Percentiles rank a stretch among this genome's conserved stretches.
These are phyloP conservation scores for Cornus kousa DNA, from an alignment of 148 eudicot genomes.

Conservation along the genomic window DNA sequence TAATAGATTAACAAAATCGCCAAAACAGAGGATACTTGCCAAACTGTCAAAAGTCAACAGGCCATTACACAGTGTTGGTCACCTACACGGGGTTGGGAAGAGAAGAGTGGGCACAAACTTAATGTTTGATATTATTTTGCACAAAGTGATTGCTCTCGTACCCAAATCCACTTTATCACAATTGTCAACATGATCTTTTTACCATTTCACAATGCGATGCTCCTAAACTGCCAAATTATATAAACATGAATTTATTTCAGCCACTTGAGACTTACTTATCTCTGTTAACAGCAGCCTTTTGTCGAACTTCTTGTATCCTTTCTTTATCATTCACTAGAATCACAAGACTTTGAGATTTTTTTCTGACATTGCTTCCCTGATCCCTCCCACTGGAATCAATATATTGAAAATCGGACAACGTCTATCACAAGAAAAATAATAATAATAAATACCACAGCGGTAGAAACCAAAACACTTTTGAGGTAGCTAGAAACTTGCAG, in stretches of 20 bases:
- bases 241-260: neutral
- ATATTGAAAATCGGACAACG: slow-evolving; percentile 89
- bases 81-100: too few relatives aligned
- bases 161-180: too few relatives aligned
- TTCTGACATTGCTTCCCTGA: slow-evolving; percentile 90
- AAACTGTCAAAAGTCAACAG: too few relatives aligned
- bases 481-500: neutral
- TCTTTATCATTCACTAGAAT: slow-evolving; percentile 90
- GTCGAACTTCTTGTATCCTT: slow-evolving; percentile 85
- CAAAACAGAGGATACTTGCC: too few relatives aligned
- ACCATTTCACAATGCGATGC: too few relatives aligned
- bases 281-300: slow-evolving; percentile 89
- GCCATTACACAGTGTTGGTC: too few relatives aligned
- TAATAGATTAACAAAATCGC: too few relatives aligned
- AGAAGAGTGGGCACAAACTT: too few relatives aligned
- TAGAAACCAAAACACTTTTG: slow-evolving; percentile 10
- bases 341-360: slow-evolving; percentile 91
- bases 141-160: too few relatives aligned
- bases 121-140: too few relatives aligned
- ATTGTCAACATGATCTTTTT: too few relatives aligned
- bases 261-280: slow-evolving; percentile 68
- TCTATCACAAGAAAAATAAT: slow-evolving; percentile 40
- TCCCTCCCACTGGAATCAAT: slow-evolving; percentile 92
- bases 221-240: neutral
- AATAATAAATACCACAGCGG: slow-evolving; percentile 10